Evolutionary conservation across 2,329 filamentous ascomycete genomes (phyloP), one percentile per base, ranked within the genome.

Genomic region (Talaromyces sp.): DNA sequence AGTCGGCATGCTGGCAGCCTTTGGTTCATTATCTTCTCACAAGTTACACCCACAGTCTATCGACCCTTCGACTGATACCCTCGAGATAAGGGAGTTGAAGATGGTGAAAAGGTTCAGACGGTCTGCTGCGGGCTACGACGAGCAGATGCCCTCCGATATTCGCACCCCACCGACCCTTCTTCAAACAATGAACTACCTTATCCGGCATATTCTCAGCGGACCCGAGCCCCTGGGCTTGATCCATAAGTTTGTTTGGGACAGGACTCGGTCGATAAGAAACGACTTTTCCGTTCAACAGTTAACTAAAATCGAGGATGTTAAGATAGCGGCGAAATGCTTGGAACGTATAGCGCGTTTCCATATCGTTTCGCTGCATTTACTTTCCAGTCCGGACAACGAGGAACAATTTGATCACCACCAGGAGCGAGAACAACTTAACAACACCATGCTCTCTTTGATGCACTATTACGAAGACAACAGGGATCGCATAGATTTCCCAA

Each of bases 21-120:
- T 46, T 43, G 27, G 51, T 26, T 46, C 32, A 19, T 46, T 41
- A 59, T 46, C 27, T 57, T 38, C 64, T 69, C 26, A 68, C 54
- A 31, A 46, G 60, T 12, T 51, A 53, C 10, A 26, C 9, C 27
- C 26, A 26, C 60, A 77, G 75, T 70, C 66, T 58, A 59, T 74
- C 31, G 68, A 77, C 60, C 73, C 74, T 21, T 58, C 68, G 29
- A 73, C 73, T 6, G 69, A 70, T 41, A 62, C 65, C 4, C 61
- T 72, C 11, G 69, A 76, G 57, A 72, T 67, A 41, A 68, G 70
- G 66, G 75, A 75, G 61, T 63, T 64, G 31, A 76, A 72, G 62
- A 88, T 88, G 85, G 80, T 88, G 61, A 88, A 88, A 72, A 81
- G 83, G 59, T 88, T 85, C 67, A 77, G 83, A 65, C 77, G 85